phyloP scores from a whole-genome alignment of 768 basidiomycete species.

The Rhizopogon vesiculosus region DNA sequence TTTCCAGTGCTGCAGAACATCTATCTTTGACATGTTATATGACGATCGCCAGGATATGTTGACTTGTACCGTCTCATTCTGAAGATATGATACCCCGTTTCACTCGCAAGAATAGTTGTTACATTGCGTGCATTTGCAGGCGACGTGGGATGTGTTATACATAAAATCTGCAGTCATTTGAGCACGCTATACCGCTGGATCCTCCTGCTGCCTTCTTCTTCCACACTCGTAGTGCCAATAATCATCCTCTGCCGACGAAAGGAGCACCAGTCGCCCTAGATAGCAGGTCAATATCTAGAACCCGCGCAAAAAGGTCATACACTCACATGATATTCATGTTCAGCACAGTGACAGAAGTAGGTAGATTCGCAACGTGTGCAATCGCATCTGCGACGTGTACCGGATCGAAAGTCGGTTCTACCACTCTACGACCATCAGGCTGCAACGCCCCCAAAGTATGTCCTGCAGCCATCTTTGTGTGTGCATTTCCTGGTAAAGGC shows the following conservation, averaged over 20 bases:
- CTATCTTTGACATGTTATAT: no score
- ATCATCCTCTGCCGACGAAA: slow-evolving; percentile 42
- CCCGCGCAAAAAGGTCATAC: background rate
- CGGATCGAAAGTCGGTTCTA: slow-evolving; percentile 68
- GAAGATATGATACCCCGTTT: no score
- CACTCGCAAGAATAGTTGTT: no score
- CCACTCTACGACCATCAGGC: slow-evolving; percentile 53
- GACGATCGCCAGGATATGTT: no score
- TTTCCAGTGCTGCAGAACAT: no score
- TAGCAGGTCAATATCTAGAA: background rate
- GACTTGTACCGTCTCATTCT: no score
- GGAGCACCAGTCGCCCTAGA: slow-evolving; percentile 42
- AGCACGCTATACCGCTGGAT: no score
- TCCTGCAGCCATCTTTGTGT: slow-evolving; percentile 50
- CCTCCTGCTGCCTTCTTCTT: no score
- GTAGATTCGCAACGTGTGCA: slow-evolving; percentile 67
- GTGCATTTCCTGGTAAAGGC: slow-evolving; percentile 55
- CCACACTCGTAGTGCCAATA: no score
- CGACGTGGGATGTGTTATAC: no score
- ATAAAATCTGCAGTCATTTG: no score
- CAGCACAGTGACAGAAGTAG: slow-evolving; percentile 64
- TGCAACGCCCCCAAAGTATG: slow-evolving; percentile 55
- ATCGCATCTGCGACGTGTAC: slow-evolving; percentile 67
- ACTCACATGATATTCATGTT: slow-evolving; percentile 73
- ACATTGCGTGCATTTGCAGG: no score